Conservation (phyloP, 495 filamentous ascomycete genomes). For the Penicillium coprophilum region DNA sequence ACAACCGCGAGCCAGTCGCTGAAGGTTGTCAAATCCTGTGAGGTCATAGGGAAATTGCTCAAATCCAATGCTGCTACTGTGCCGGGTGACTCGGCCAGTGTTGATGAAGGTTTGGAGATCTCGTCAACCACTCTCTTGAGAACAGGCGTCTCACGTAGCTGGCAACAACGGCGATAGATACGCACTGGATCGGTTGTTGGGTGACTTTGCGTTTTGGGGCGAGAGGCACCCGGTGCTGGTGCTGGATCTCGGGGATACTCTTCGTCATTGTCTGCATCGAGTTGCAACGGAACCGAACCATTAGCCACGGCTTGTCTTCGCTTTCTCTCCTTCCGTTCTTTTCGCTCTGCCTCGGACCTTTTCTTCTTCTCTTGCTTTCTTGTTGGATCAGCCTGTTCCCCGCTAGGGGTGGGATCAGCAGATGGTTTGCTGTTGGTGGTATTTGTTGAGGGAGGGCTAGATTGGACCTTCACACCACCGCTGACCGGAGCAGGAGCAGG, state of each 20-base stretch:
- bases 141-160: conserved; percentile 85
- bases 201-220: conserved; percentile 57
- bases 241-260: conserved; percentile 39
- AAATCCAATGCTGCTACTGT: conserved; percentile 80
- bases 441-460: conserved; percentile 4
- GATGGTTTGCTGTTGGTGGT: conserved; percentile 3
- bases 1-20: conserved; percentile 94
- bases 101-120: conserved; percentile 66
- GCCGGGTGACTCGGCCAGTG: conserved; percentile 59
- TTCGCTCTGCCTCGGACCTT: conserved; percentile 81
- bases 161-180: conserved; percentile 94
- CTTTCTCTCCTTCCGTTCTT: conserved; percentile 81
- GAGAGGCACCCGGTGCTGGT: conserved; percentile 27
- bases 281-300: conserved; percentile 75
- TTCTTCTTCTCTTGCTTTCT: conserved; percentile 91
- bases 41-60: conserved; percentile 76
- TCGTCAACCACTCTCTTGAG: conserved; percentile 86
- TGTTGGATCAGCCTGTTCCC: conserved; percentile 50
- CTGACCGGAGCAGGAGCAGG: conserved; percentile 1
- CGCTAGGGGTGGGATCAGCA: conserved; percentile 34
- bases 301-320: conserved; percentile 77
- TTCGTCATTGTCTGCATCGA: conserved; percentile 57
- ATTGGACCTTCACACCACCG: conserved; percentile 4
- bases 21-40: conserved; percentile 79
- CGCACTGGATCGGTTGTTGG: conserved; percentile 89